Conservation (phyloP, 2,329 filamentous ascomycete species). For the Aspergillus proliferans region DNA sequence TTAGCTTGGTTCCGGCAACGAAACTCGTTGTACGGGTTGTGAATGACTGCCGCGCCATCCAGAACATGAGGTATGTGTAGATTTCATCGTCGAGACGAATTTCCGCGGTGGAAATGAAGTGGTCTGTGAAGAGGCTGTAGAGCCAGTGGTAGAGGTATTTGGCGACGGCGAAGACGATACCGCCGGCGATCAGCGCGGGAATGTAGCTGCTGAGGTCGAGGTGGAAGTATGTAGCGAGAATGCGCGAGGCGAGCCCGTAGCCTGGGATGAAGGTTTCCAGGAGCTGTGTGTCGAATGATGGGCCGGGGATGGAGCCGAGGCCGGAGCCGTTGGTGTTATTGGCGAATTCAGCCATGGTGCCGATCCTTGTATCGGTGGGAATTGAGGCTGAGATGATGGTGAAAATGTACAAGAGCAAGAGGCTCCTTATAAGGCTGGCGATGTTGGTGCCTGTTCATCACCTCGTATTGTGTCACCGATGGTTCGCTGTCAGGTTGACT, state of each 20-base stretch:
- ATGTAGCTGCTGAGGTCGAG: slow-evolving; percentile 60
- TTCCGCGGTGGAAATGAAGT: slow-evolving; percentile 61
- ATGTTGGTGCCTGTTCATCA: too few species aligned
- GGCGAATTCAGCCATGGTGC: neutral
- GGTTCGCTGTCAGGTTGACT: neutral
- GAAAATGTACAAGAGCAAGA: neutral
- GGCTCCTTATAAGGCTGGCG: too few species aligned
- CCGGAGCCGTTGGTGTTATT: slow-evolving; percentile 11
- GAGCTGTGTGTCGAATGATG: slow-evolving; percentile 20
- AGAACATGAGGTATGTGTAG: slow-evolving; percentile 66
- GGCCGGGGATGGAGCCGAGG: slow-evolving; percentile 2
- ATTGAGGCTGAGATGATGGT: neutral
- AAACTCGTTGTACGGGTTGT: slow-evolving; percentile 55
- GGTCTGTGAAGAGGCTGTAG: slow-evolving; percentile 43
- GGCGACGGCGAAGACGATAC: slow-evolving; percentile 47
- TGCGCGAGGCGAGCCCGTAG: slow-evolving; percentile 53
- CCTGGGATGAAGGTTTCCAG: slow-evolving; percentile 62
- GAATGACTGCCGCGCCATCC: slow-evolving; percentile 60
- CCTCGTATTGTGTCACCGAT: too few species aligned
- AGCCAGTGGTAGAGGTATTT: slow-evolving; percentile 48
- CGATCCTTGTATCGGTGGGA: too few species aligned
- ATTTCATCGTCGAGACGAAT: slow-evolving; percentile 65
- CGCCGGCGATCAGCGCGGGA: slow-evolving; percentile 49
- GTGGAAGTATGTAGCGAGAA: slow-evolving; percentile 51
- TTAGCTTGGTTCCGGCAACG: slow-evolving; percentile 58